Conservation (phyloP, 2,329 filamentous ascomycete genomes). For the Fusarium transvaalense region DNA sequence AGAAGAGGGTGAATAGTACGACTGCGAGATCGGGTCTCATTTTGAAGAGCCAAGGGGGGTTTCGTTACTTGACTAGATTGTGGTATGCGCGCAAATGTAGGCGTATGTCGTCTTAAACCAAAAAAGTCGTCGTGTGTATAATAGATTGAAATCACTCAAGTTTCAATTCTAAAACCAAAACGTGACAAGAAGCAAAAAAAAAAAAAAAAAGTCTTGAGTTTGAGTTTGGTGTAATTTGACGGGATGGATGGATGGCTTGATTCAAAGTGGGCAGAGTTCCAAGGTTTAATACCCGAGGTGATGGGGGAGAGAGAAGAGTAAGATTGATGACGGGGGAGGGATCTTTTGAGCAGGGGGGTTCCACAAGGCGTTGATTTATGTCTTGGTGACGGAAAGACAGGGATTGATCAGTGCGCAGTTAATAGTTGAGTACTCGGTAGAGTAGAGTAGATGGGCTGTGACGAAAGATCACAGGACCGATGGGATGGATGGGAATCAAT, state of each 20-base stretch:
- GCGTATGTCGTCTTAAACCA: not conserved
- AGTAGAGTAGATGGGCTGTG: too few relatives aligned
- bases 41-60: constrained; percentile 19
- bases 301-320: constrained; percentile 4
- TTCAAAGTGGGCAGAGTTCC: constrained; percentile 30
- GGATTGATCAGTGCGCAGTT: constrained; percentile 1
- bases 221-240: constrained; percentile 16
- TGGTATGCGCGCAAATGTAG: not conserved
- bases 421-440: not conserved
- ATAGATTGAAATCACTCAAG: not conserved
- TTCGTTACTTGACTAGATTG: not conserved
- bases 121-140: constrained; percentile 5
- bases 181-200: not conserved
- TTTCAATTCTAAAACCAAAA: constrained; percentile 4
- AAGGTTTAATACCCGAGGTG: constrained; percentile 32
- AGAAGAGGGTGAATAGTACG: constrained; percentile 49
- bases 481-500: too few relatives aligned
- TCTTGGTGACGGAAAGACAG: not conserved
- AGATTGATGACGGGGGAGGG: constrained; percentile 32
- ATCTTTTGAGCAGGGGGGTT: constrained; percentile 7
- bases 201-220: constrained; percentile 5
- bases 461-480: constrained; percentile 10
- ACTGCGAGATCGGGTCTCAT: constrained; percentile 53
- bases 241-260: not conserved
- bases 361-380: constrained; percentile 21